Evolutionary conservation across 768 basidiomycete genomes (phyloP), one percentile per base, ranked within the genome.

Genomic region (Lactarius indigo): DNA sequence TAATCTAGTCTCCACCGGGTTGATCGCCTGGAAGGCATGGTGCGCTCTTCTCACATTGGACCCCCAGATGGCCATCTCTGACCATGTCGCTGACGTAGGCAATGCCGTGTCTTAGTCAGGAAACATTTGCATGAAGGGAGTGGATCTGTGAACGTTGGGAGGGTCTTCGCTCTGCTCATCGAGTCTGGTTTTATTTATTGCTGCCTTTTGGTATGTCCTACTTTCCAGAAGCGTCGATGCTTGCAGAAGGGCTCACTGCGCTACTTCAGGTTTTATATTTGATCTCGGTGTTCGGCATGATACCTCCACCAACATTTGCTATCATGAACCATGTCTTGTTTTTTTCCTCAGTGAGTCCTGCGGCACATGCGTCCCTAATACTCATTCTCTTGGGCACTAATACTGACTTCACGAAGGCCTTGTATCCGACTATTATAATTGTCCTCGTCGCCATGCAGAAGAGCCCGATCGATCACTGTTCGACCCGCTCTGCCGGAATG

Each of bases 151-250:
- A 66, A 28, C 20, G 60, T 57, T 7, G 65, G 62, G 20, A 66
- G 39, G 37, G 28, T 62, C 18, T 28, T 66, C 28, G 65, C 65
- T 30, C 35, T 66, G 18, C 56, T 66, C 55, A 42, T 66, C n/a
- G 65, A 66, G 35, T 66, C 65, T 15, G 60, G 65, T 39, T 61
- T 66, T 39, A 33, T 62, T 9, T 66, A 66, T n/a, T 66, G 60
- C 35, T 61, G 55, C 35, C 12, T 66, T 9, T 66, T 56, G 65
- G 65, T 66, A 20, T 3, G 65, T 66, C 12, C 26, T 20, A 13
- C 42, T 28, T 13, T 4, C 18, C 13, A 5, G 57, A 28, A 39
- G 13, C 35, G 1, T 13, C 10, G 0, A 41, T 26, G 8, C 12
- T 20, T 28, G 9, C 17, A 30, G 10, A 41, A 20, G 20, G 13